A percentile compares a stretch with the other conserved stretches of the same genome.
These are phyloP conservation scores for Adansonia digitata DNA, from an alignment of 345 rosid genomes.

Conservation along the genomic window DNA sequence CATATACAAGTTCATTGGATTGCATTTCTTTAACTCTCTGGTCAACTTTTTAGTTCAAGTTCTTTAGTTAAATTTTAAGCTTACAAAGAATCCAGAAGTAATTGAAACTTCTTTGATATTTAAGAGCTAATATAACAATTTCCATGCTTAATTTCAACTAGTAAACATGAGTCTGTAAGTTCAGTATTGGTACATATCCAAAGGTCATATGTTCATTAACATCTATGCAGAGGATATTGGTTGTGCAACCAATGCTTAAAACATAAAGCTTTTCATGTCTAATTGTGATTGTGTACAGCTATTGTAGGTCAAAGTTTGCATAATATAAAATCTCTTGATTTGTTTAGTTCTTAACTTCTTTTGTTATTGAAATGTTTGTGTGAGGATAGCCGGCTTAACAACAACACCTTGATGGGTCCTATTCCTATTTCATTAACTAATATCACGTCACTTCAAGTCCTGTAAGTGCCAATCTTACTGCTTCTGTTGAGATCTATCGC, in stretches of 20 bases:
- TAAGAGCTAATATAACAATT: background rate
- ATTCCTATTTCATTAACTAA: constrained; percentile 89
- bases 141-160: background rate
- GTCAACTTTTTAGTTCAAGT: no score
- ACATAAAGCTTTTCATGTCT: background rate
- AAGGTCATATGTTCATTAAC: background rate
- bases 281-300: background rate
- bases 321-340: background rate
- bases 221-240: background rate
- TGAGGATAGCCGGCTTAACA: constrained; percentile 88
- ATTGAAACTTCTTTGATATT: background rate
- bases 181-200: background rate
- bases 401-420: constrained; percentile 75
- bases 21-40: no score
- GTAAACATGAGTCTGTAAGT: background rate
- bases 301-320: constrained; percentile 1
- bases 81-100: background rate
- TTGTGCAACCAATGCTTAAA: background rate
- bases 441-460: constrained; percentile 81
- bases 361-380: constrained; percentile 26
- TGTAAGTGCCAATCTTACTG: no score
- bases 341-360: constrained; percentile 1
- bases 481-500: no score
- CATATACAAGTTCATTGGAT: no score
- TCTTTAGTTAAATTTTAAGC: background rate